A percentile compares a stretch with the other conserved stretches of the same genome.
Conservation (phyloP, 1,284 basidiomycete species). For the Stereum hirsutum region DNA sequence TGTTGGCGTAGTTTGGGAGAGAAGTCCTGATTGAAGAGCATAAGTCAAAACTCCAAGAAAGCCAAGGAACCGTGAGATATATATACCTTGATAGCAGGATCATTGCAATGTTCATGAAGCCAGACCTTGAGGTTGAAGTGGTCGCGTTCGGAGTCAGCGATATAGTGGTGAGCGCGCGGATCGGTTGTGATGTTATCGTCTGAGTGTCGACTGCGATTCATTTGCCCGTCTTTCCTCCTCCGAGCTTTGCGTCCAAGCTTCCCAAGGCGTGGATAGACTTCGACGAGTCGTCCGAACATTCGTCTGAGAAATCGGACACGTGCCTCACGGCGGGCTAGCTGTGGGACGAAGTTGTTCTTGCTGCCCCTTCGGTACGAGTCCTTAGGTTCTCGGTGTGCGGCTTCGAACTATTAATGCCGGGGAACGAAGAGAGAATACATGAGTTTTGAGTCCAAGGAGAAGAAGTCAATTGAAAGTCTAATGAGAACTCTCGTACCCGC, state of each 20-base stretch:
- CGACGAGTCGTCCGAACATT: too few species aligned
- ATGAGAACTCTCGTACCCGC: background rate
- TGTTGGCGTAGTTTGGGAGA: slow-evolving; percentile 27
- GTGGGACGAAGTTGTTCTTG: background rate
- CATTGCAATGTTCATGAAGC: background rate
- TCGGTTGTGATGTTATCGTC: background rate
- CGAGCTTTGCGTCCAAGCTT: too few species aligned
- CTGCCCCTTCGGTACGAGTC: background rate
- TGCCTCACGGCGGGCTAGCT: background rate
- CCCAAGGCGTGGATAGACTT: too few species aligned
- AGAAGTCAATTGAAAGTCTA: too few species aligned
- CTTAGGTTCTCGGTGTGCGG: background rate
- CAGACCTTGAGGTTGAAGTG: background rate
- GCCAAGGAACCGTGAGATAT: background rate
- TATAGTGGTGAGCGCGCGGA: background rate
- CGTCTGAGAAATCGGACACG: background rate
- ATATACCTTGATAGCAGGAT: slow-evolving; percentile 1
- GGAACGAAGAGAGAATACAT: too few species aligned
- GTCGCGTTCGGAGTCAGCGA: background rate
- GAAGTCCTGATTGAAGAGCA: slow-evolving; percentile 20
- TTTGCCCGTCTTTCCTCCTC: background rate
- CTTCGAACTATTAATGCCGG: background rate
- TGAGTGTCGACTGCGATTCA: background rate
- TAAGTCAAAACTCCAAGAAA: background rate
- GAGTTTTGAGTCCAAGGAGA: too few species aligned